Conservation (phyloP, 306 rosid species). For the Prunus salicina region DNA sequence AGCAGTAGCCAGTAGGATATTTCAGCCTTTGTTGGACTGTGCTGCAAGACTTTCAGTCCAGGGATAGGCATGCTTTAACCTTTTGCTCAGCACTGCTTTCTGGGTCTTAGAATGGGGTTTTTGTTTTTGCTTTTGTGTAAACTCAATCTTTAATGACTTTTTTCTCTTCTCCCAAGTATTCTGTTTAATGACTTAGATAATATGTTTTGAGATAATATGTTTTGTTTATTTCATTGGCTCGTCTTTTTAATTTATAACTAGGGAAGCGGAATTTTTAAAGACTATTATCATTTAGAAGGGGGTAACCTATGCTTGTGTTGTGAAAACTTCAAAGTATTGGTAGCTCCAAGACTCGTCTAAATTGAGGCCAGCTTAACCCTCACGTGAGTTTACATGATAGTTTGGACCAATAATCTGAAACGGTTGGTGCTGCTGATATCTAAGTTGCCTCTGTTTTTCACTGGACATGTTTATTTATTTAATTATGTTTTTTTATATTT, state of each 20-base stretch:
- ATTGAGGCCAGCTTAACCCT: too few relatives aligned
- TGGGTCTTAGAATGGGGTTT: neutral
- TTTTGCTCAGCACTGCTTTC: neutral
- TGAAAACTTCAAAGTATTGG: neutral
- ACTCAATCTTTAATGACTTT: neutral
- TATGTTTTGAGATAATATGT: neutral
- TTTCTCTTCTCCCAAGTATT: neutral
- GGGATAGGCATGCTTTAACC: neutral
- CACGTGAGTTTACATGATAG: too few relatives aligned
- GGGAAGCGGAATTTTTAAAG: neutral
- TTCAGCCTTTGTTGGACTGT: too few relatives aligned
- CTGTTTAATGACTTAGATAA: neutral
- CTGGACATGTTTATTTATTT: neutral
- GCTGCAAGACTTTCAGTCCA: too few relatives aligned
- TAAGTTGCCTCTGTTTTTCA: neutral
- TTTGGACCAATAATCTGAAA: neutral
- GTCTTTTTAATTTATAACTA: neutral
- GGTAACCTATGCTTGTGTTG: neutral
- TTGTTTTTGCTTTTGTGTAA: neutral
- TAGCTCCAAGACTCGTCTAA: neutral
- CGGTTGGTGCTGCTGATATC: neutral
- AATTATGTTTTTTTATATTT: neutral
- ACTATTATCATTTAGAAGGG: neutral
- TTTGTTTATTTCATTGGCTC: neutral
- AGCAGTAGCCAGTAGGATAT: neutral